phyloP scores from a whole-genome alignment of 441 rosid species.

The Gossypium gossypioides region DNA sequence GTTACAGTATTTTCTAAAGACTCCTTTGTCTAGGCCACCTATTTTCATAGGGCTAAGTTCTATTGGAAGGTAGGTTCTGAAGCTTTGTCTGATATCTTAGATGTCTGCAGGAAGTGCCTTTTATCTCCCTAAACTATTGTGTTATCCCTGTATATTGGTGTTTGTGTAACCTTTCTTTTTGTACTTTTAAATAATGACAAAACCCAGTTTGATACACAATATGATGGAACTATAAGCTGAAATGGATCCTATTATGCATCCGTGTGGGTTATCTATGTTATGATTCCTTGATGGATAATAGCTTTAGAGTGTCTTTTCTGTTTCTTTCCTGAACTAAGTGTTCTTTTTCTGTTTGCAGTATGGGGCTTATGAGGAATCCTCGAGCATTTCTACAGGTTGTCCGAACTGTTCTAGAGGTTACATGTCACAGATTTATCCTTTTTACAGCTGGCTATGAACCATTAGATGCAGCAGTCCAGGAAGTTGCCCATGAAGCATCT shows the following conservation, averaged over 20 bases:
- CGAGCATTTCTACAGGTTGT: slow-evolving; percentile 58
- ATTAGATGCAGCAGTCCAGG: slow-evolving; percentile 47
- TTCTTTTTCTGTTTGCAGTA: slow-evolving; percentile 37
- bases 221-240: not conserved
- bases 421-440: slow-evolving; percentile 59
- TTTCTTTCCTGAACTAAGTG: not conserved
- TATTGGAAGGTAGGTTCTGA: slow-evolving; percentile 58
- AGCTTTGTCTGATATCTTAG: slow-evolving; percentile 1
- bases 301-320: slow-evolving; percentile 6
- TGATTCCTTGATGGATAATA: slow-evolving; percentile 3
- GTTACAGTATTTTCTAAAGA: slow-evolving; percentile 40
- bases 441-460: slow-evolving; percentile 73
- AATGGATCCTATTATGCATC: not conserved
- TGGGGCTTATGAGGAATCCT: slow-evolving; percentile 78
- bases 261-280: not conserved
- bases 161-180: not conserved
- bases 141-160: not conserved
- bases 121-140: not conserved
- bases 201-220: not conserved
- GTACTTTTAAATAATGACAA: not conserved
- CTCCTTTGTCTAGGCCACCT: slow-evolving; percentile 35
- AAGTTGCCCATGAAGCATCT: slow-evolving; percentile 29
- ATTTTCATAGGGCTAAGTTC: slow-evolving; percentile 74
- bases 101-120: not conserved
- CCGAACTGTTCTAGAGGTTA: slow-evolving; percentile 43